A percentile compares a stretch with the other conserved stretches of the same genome.
These are phyloP conservation scores for Ophiostoma sp. DNA, from an alignment of 2,329 filamentous ascomycete species.

Conservation along the genomic window DNA sequence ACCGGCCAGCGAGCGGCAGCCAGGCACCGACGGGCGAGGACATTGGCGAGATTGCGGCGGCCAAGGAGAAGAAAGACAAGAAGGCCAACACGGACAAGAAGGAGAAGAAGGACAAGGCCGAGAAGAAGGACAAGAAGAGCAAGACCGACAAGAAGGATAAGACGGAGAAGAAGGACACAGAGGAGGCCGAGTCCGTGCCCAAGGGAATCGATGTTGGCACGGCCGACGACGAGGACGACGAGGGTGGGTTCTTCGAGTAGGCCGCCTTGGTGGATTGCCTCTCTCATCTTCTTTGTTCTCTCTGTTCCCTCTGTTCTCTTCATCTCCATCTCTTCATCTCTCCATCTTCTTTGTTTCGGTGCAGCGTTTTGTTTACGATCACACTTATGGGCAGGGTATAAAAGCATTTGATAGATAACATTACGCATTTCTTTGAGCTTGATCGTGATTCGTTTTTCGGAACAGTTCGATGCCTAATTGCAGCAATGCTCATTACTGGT, in stretches of 20 bases:
- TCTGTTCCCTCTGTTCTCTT: not conserved
- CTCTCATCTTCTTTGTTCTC: not conserved
- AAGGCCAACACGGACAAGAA: constrained; percentile 16
- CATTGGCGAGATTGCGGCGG: constrained; percentile 13
- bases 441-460: not conserved
- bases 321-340: not conserved
- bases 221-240: constrained; percentile 29
- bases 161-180: constrained; percentile 4
- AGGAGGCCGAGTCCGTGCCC: constrained; percentile 3
- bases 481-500: not conserved
- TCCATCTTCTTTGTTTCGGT: not conserved
- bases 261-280: constrained; percentile 19
- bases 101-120: constrained; percentile 12
- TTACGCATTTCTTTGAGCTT: not conserved
- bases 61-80: constrained; percentile 9
- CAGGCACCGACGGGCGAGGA: not conserved
- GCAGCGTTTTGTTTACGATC: constrained; percentile 13
- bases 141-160: constrained; percentile 17
- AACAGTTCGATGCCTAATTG: not conserved
- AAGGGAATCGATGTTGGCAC: not conserved
- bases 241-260: constrained; percentile 55
- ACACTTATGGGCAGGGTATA: constrained; percentile 6
- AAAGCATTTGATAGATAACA: not conserved
- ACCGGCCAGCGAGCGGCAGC: constrained; percentile 39
- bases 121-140: not conserved